phyloP scores from a whole-genome alignment of 2,329 filamentous ascomycete genomes.

The Zymoseptoria crescenta region DNA sequence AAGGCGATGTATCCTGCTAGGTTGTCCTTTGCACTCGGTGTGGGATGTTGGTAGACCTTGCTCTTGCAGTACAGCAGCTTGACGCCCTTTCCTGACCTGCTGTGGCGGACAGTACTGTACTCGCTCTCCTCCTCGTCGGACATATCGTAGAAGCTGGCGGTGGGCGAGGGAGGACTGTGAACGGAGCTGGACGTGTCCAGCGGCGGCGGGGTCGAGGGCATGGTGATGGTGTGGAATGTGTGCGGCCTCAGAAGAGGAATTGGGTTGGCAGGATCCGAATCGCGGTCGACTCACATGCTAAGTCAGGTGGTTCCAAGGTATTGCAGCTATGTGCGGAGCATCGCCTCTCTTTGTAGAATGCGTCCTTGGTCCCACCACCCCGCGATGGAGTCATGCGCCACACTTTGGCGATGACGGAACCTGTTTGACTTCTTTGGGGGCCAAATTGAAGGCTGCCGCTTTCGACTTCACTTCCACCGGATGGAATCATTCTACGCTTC shows the following conservation, averaged over 20 bases:
- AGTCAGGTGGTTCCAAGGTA: neutral
- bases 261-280: neutral
- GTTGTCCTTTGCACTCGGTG: constrained; percentile 88
- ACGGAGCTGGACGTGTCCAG: constrained; percentile 10
- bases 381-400: neutral
- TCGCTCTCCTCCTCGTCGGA: constrained; percentile 94
- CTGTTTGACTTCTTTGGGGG: neutral
- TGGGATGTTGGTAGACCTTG: constrained; percentile 97
- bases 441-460: neutral
- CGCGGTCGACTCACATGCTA: neutral
- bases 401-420: neutral
- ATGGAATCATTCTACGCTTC: neutral
- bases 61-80: constrained; percentile 94
- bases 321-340: neutral
- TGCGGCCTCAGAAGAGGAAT: neutral
- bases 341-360: neutral
- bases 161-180: constrained; percentile 56
- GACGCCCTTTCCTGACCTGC: constrained; percentile 68
- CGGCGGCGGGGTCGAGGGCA: constrained; percentile 13
- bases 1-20: constrained; percentile 90
- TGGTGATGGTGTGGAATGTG: constrained; percentile 1
- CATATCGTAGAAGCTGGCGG: constrained; percentile 87
- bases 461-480: neutral
- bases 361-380: neutral
- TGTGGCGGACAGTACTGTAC: constrained; percentile 87